A percentile compares a stretch with the other conserved stretches of the same genome.
Evolutionary conservation across 441 rosid species (phyloP).

Genomic region (Eutrema salsugineum): DNA sequence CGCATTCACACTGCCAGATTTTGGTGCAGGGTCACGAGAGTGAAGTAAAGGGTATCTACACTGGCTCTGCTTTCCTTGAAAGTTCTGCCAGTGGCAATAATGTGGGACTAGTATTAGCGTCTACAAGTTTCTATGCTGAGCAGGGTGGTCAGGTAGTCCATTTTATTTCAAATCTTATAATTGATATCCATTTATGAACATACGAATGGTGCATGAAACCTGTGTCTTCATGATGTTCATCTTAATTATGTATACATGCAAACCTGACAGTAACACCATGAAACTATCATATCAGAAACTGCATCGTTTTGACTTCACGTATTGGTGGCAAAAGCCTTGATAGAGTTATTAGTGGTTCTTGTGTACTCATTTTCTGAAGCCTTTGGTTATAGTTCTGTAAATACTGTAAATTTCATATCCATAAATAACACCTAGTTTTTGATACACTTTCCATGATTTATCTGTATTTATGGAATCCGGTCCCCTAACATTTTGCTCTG

Average conservation of each 20-base stretch:
- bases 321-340: background rate
- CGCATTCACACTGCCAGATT: background rate
- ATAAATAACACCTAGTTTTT: background rate
- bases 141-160: slow-evolving; percentile 97
- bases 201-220: slow-evolving; percentile 1
- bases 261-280: background rate
- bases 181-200: background rate
- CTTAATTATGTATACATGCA: background rate
- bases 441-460: background rate
- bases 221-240: background rate
- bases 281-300: slow-evolving; percentile 1
- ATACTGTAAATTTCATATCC: background rate
- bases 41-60: slow-evolving; percentile 78
- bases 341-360: background rate
- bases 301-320: background rate
- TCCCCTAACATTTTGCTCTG: slow-evolving; percentile 30
- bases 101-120: slow-evolving; percentile 74
- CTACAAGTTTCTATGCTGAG: slow-evolving; percentile 95
- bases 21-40: slow-evolving; percentile 65
- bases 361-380: background rate
- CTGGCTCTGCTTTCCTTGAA: slow-evolving; percentile 73
- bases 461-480: background rate
- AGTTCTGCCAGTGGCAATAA: slow-evolving; percentile 47
- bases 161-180: too few species aligned
- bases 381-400: background rate